Conservation (phyloP, 2,329 filamentous ascomycete genomes). For the Xylaria sp. region DNA sequence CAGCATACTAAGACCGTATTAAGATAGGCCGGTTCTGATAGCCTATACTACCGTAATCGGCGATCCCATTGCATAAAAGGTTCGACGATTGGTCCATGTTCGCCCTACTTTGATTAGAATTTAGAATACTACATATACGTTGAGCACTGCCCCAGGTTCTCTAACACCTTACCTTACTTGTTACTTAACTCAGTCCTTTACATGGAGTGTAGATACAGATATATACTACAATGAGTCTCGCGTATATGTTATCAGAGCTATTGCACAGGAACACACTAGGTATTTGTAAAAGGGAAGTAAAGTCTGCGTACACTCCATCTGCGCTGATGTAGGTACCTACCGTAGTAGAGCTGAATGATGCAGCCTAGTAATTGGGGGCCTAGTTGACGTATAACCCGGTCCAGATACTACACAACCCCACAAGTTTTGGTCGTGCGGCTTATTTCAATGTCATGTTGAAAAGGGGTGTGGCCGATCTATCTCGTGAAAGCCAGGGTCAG, state of each 20-base stretch:
- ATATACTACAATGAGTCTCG: not conserved
- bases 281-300: not conserved
- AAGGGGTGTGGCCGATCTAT: conserved; percentile 1
- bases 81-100: not conserved
- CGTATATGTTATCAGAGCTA: not conserved
- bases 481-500: not conserved
- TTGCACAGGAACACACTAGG: not conserved
- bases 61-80: conserved; percentile 2
- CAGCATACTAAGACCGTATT: not conserved
- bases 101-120: not conserved
- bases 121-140: too few relatives aligned
- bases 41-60: conserved; percentile 5
- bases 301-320: too few relatives aligned
- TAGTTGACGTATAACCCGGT: not conserved
- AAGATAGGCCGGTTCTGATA: not conserved
- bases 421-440: not conserved
- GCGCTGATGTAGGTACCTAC: too few relatives aligned
- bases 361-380: too few relatives aligned
- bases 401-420: not conserved
- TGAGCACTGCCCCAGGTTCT: not conserved
- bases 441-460: conserved; percentile 2
- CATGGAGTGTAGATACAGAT: not conserved
- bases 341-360: too few relatives aligned
- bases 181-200: not conserved
- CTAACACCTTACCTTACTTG: not conserved